Percentiles rank a stretch among this genome's conserved stretches.
These are phyloP conservation scores for Amphirosellinia nigrospora DNA, from an alignment of 495 filamentous ascomycete species.

Conservation along the genomic window DNA sequence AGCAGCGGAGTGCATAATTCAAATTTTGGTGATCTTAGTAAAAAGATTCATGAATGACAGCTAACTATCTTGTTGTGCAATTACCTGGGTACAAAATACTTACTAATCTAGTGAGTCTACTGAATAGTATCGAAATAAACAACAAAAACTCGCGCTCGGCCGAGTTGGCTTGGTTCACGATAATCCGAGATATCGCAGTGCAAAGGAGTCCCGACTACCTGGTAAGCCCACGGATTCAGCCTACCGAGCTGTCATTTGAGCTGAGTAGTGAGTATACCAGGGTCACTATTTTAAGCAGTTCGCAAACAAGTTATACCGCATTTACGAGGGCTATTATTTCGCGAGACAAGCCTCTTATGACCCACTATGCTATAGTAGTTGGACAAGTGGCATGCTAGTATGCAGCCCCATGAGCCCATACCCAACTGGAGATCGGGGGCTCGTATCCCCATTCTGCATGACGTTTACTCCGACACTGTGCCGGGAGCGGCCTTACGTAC, in stretches of 20 bases:
- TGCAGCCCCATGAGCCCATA: background rate
- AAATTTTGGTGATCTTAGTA: too few species aligned
- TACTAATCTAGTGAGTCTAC: background rate
- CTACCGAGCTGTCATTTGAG: background rate
- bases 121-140: background rate
- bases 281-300: slow-evolving; percentile 14
- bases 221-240: background rate
- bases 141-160: background rate
- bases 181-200: background rate
- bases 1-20: too few species aligned
- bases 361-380: background rate
- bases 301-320: background rate
- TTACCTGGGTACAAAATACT: too few species aligned
- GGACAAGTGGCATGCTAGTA: background rate
- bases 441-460: slow-evolving; percentile 7
- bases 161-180: background rate
- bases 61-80: background rate
- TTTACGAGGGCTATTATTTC: background rate
- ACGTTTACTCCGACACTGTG: background rate
- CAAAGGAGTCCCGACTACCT: slow-evolving; percentile 14
- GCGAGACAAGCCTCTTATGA: background rate
- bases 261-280: background rate
- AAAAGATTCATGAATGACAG: background rate
- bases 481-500: background rate
- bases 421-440: background rate